phyloP scores from a whole-genome alignment of 257 asterid species.

The Salvia miltiorrhiza region DNA sequence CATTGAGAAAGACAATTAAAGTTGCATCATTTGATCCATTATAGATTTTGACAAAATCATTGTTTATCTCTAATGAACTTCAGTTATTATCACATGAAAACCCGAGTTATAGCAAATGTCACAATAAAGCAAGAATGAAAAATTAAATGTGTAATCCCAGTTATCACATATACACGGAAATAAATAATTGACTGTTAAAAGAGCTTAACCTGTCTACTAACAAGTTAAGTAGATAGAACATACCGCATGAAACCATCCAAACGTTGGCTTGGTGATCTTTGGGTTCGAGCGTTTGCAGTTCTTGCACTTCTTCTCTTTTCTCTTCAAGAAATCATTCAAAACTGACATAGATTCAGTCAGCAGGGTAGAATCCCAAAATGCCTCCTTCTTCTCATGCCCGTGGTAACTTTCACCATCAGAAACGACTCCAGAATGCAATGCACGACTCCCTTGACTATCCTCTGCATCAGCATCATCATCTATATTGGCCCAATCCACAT shows the following conservation, averaged over 20 bases:
- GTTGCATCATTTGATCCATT: slow-evolving; percentile 2
- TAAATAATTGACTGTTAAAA: neutral
- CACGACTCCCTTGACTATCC: slow-evolving; percentile 62
- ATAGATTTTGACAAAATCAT: neutral
- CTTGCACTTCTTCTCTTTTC: slow-evolving; percentile 36
- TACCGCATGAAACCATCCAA: slow-evolving; percentile 93
- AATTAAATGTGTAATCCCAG: neutral
- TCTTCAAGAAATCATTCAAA: slow-evolving; percentile 57
- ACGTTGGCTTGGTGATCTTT: slow-evolving; percentile 63
- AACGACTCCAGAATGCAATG: slow-evolving; percentile 39
- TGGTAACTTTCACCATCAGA: slow-evolving; percentile 29
- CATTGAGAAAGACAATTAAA: too few species aligned
- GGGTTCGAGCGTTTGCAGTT: slow-evolving; percentile 55
- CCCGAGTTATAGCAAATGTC: too few species aligned
- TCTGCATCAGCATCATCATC: slow-evolving; percentile 30
- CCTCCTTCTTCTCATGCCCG: slow-evolving; percentile 28
- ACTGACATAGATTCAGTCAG: slow-evolving; percentile 73
- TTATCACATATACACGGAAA: neutral
- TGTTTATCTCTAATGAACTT: neutral
- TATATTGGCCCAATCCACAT: slow-evolving; percentile 17
- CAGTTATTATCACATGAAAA: slow-evolving; percentile 3
- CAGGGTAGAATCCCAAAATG: slow-evolving; percentile 63
- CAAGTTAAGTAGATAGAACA: slow-evolving; percentile 15
- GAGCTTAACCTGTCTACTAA: neutral
- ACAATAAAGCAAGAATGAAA: neutral